phyloP scores from a whole-genome alignment of 371 early-diverging fungal species.

The Vittaforma corneae region DNA sequence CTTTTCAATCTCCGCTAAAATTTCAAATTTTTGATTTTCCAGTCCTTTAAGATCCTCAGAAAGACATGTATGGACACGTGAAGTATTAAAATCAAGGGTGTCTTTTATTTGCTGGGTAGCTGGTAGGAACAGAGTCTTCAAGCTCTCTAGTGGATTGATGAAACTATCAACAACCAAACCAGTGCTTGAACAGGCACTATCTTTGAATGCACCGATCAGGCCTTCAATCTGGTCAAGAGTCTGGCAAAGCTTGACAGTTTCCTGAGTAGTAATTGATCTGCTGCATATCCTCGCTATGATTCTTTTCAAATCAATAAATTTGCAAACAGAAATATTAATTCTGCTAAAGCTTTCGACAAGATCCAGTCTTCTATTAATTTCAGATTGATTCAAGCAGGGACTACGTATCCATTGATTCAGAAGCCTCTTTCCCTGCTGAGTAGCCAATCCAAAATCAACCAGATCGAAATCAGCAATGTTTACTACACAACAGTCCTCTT shows the following conservation, averaged over 20 bases:
- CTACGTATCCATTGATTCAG: conserved; percentile 44
- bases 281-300: conserved; percentile 38
- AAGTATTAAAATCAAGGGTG: conserved; percentile 33
- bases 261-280: conserved; percentile 29
- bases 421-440: conserved; percentile 54
- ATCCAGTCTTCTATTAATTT: conserved; percentile 50
- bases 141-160: conserved; percentile 30
- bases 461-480: conserved; percentile 32
- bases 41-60: conserved; percentile 19
- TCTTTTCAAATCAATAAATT: conserved; percentile 46
- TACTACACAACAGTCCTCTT: conserved; percentile 17
- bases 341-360: conserved; percentile 41
- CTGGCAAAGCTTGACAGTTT: conserved; percentile 45
- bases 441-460: conserved; percentile 31
- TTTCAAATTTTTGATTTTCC: not conserved
- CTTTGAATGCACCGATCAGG: conserved; percentile 11
- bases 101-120: conserved; percentile 36
- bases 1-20: conserved; percentile 41
- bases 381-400: conserved; percentile 41
- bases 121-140: conserved; percentile 11
- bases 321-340: conserved; percentile 26
- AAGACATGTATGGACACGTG: conserved; percentile 13
- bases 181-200: not conserved
- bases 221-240: conserved; percentile 25
- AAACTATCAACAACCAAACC: conserved; percentile 24